Percentiles rank a stretch among this genome's conserved stretches.
phyloP scores from a whole-genome alignment of 177 flowering plant species.

The Vitis hybrid region DNA sequence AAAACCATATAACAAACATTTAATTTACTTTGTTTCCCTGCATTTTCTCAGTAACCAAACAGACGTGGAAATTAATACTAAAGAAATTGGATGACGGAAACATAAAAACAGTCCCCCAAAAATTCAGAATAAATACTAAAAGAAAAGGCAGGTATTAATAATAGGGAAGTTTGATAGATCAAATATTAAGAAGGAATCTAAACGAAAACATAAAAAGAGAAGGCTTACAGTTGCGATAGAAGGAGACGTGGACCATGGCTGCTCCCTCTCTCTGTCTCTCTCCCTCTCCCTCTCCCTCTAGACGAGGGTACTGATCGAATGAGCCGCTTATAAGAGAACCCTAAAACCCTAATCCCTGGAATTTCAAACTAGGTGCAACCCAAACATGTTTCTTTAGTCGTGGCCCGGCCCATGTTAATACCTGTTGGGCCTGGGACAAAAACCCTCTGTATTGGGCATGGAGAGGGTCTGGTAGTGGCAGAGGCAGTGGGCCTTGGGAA shows the following conservation, averaged over 20 bases:
- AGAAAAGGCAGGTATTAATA: not conserved
- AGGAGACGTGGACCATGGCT: conserved; percentile 45
- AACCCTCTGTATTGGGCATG: not conserved
- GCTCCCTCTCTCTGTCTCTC: conserved; percentile 6
- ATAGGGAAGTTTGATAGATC: not conserved
- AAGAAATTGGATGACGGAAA: too few species aligned
- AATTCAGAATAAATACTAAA: not conserved
- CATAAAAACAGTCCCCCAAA: too few species aligned
- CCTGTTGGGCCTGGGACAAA: not conserved
- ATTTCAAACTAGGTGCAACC: not conserved
- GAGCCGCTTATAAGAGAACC: not conserved
- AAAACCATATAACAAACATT: too few species aligned
- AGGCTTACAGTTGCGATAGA: conserved; percentile 40
- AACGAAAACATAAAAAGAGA: not conserved
- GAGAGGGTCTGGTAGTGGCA: too few species aligned
- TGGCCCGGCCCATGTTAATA: not conserved
- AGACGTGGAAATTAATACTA: too few species aligned
- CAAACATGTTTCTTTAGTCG: not conserved
- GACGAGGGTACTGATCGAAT: not conserved
- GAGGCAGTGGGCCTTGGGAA: too few species aligned
- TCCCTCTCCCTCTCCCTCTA: conserved; percentile 3
- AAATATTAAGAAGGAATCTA: not conserved
- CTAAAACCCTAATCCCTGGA: conserved; percentile 10
- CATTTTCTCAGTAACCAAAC: too few species aligned
- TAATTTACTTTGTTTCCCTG: too few species aligned